Conservation (phyloP, 495 filamentous ascomycete species). For the Penicillium parvum region DNA sequence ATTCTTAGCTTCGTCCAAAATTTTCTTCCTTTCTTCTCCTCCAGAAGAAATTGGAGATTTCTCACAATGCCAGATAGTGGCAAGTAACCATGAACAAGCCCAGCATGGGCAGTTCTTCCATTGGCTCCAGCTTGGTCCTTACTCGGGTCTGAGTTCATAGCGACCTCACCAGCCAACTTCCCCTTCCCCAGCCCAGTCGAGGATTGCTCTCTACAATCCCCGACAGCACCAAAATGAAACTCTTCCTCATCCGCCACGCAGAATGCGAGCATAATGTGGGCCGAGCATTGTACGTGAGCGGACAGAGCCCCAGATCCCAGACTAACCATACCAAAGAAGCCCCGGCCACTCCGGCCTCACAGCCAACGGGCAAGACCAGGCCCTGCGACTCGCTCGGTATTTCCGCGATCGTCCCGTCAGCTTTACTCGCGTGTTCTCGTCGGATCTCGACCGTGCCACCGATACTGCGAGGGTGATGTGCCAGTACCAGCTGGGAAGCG, state of each 20-base stretch:
- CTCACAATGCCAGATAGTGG: neutral
- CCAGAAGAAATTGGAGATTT: neutral
- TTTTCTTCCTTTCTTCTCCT: conserved; percentile 4
- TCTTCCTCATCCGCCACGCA: conserved; percentile 76
- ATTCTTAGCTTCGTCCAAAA: conserved; percentile 5
- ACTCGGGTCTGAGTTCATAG: conserved; percentile 4
- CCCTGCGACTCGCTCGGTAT: conserved; percentile 50
- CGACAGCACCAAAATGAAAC: conserved; percentile 46
- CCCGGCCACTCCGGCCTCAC: conserved; percentile 72
- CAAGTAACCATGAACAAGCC: conserved; percentile 2
- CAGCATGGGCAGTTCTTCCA: neutral
- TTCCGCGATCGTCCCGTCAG: conserved; percentile 28
- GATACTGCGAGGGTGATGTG: conserved; percentile 65
- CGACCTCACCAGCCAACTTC: conserved; percentile 4
- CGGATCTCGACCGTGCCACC: conserved; percentile 65
- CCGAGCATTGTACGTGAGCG: conserved; percentile 57
- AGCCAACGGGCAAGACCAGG: conserved; percentile 70
- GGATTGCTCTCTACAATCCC: too few relatives aligned
- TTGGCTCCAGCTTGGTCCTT: conserved; percentile 1
- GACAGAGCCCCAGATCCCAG: neutral
- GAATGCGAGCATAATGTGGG: conserved; percentile 86
- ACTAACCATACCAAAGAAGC: conserved; percentile 50
- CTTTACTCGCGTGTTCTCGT: conserved; percentile 67
- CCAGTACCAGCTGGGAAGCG: conserved; percentile 38
- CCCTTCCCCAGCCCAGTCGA: too few relatives aligned